Base-by-base conservation (phyloP, 2,329 filamentous ascomycete genomes). In the Colletotrichum sp. region DNA sequence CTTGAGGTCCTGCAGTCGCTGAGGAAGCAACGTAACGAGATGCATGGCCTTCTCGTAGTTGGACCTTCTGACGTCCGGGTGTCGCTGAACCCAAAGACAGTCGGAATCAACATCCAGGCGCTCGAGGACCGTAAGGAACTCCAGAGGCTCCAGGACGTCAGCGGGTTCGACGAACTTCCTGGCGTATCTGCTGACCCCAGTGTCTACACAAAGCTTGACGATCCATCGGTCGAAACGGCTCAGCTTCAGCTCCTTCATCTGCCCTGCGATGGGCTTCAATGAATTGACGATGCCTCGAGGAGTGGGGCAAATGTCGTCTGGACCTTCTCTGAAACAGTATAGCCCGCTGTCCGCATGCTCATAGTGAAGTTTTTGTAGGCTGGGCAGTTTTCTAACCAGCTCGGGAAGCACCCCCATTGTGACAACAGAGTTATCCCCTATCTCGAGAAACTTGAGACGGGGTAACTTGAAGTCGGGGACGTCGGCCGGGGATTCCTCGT, bases 271-370 rank as follows among this genome's bases (percentile, higher is more conserved):
- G n/a, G 44, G 44, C n/a, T 25, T 52, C 44, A 52, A 25, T 8
- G 2, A 1, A 52, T 52, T 25, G 44, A 52, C 44, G 44, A 52
- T 52, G 11, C n/a, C 44, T 52, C 1, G 44, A 52, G 44, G n/a
- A 3, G 44, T 52, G 11, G 44, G 44, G n/a, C 44, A 52, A 22
- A 1, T 2, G n/a, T 52, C n/a, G 6, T 8, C 44, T 52, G 11
- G 2, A 13, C n/a, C 44, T 4, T 0, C 2, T 4, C 0, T 4
- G 11, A 13, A 2, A 22, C 2, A 6, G n/a, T 52, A 25, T 13
- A 22, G 0, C 12, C n/a, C n/a, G 44, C n/a, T 22, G 44, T 52
- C 44, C 1, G 11, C 1, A 52, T 52, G 4, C n/a, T 52, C 11
- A 52, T 52, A 8, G 11, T 52, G 6, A 52, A 52, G 44, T 3